A percentile compares a stretch with the other conserved stretches of the same genome.
Evolutionary conservation across 1,284 basidiomycete species (phyloP).

Genomic region (Malassezia brasiliensis): DNA sequence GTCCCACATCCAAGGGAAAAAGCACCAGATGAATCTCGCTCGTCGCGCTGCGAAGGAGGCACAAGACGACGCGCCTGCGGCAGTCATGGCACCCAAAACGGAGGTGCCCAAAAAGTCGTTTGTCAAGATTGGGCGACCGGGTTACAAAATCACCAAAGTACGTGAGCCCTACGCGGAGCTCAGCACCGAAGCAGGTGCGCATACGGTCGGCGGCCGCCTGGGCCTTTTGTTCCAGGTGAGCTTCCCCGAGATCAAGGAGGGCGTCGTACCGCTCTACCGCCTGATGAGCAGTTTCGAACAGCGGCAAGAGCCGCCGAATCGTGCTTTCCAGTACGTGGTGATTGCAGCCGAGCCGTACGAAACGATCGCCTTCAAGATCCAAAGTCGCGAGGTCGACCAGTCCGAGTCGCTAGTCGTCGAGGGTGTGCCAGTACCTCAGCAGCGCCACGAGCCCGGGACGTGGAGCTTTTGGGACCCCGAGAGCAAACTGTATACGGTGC

Average conservation of each 20-base stretch:
- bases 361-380: slow-evolving; percentile 94
- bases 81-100: slow-evolving; percentile 53
- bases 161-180: slow-evolving; percentile 53
- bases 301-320: slow-evolving; percentile 84
- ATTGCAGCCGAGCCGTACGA: slow-evolving; percentile 98
- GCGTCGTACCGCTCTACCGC: slow-evolving; percentile 71
- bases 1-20: slow-evolving; percentile 98
- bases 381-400: slow-evolving; percentile 85
- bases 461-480: slow-evolving; percentile 43
- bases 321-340: slow-evolving; percentile 92
- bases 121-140: slow-evolving; percentile 91
- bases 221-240: slow-evolving; percentile 96
- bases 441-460: slow-evolving; percentile 32
- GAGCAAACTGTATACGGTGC: slow-evolving; percentile 36
- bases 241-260: slow-evolving; percentile 75
- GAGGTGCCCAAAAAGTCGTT: slow-evolving; percentile 53
- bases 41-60: slow-evolving; percentile 88
- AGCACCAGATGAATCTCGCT: slow-evolving; percentile 96
- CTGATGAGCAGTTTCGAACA: slow-evolving; percentile 99
- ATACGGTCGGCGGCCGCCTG: slow-evolving; percentile 48
- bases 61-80: slow-evolving; percentile 59
- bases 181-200: slow-evolving; percentile 4
- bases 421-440: slow-evolving; percentile 20
- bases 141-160: slow-evolving; percentile 83
- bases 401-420: slow-evolving; percentile 26